phyloP scores from a whole-genome alignment of 176 grass and related monocot genomes.

The Cocos nucifera region DNA sequence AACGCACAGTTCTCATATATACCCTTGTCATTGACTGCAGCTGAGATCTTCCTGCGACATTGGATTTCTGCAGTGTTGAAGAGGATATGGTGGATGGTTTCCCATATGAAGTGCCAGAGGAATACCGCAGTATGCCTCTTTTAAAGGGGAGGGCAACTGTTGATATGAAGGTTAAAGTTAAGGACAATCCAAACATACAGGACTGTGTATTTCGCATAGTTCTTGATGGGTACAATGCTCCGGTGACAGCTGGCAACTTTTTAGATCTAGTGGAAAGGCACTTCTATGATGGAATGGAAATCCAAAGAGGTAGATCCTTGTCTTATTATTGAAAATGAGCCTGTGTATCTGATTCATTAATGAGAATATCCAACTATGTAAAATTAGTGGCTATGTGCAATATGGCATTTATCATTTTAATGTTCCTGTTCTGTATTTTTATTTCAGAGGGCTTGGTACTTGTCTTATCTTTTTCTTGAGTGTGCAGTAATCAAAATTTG shows the following conservation, averaged over 20 bases:
- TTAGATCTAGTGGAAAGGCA: constrained; percentile 85
- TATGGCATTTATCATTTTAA: no score
- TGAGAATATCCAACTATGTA: background rate
- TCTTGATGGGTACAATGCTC: constrained; percentile 92
- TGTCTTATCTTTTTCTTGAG: no score
- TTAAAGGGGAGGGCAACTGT: constrained; percentile 88
- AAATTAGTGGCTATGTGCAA: background rate
- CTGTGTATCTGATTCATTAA: background rate
- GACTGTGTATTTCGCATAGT: constrained; percentile 89
- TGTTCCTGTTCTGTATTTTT: no score
- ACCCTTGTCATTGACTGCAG: constrained; percentile 90
- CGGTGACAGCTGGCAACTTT: constrained; percentile 88
- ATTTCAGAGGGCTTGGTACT: no score
- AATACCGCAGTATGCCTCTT: constrained; percentile 83
- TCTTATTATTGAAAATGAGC: no score
- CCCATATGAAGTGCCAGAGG: constrained; percentile 82
- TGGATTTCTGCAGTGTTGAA: constrained; percentile 99
- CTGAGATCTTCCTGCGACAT: constrained; percentile 95
- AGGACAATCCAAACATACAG: constrained; percentile 84
- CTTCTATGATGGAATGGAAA: constrained; percentile 98
- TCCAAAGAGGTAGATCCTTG: constrained; percentile 62
- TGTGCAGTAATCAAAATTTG: background rate
- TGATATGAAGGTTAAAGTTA: constrained; percentile 99
- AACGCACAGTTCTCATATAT: constrained; percentile 86
- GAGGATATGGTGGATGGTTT: constrained; percentile 99